Evolutionary conservation across 495 filamentous ascomycete species (phyloP).

Genomic region (Chlorociboria aeruginascens): DNA sequence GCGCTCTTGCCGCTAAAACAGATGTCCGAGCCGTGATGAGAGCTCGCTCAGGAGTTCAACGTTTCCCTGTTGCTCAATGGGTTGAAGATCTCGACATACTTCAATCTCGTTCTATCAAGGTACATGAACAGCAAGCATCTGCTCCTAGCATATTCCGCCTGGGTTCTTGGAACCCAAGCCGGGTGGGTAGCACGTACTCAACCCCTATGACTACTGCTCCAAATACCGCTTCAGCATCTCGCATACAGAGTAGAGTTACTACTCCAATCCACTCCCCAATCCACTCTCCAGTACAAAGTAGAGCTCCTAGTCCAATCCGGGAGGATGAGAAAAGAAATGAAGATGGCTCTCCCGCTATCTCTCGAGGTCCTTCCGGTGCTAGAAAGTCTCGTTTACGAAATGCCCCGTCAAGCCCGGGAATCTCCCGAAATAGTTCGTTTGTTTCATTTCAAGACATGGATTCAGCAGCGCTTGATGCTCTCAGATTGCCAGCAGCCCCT

Average conservation of each 20-base stretch:
- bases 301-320: background rate
- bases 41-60: slow-evolving; percentile 62
- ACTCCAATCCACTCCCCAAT: background rate
- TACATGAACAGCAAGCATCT: slow-evolving; percentile 23
- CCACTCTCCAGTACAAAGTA: background rate
- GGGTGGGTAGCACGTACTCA: background rate
- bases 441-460: too few species aligned
- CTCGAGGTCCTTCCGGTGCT: too few species aligned
- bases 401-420: too few species aligned
- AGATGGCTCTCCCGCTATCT: background rate
- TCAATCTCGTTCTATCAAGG: slow-evolving; percentile 37
- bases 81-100: slow-evolving; percentile 49
- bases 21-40: slow-evolving; percentile 55
- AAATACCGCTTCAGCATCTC: slow-evolving; percentile 21
- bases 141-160: background rate
- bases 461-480: too few species aligned
- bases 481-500: too few species aligned
- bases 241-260: background rate
- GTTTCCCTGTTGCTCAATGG: slow-evolving; percentile 65
- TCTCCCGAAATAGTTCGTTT: too few species aligned
- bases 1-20: slow-evolving; percentile 48
- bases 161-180: background rate
- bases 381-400: too few species aligned
- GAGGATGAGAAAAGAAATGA: background rate
- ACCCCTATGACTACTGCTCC: background rate